These are phyloP conservation scores for Penicillium oxalicum DNA, from an alignment of 2,329 filamentous ascomycete species.

Conservation along the genomic window DNA sequence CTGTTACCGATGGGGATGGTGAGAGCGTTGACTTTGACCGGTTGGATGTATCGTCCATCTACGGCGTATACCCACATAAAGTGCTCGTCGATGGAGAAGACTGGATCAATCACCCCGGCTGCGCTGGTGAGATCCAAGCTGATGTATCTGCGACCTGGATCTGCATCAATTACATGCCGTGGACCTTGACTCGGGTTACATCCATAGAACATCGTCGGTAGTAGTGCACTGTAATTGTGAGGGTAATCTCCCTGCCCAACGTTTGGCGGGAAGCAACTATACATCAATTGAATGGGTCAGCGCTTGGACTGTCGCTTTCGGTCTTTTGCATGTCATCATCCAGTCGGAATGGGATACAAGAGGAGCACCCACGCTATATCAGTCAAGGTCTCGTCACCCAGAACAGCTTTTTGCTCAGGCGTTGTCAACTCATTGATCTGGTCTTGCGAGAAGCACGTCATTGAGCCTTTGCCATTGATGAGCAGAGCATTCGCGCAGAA, in stretches of 20 bases:
- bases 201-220: slow-evolving; percentile 19
- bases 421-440: slow-evolving; percentile 32
- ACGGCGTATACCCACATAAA: slow-evolving; percentile 42
- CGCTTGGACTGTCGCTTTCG: too few species aligned
- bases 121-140: slow-evolving; percentile 38
- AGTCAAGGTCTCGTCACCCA: slow-evolving; percentile 22
- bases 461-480: slow-evolving; percentile 52
- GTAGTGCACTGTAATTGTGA: slow-evolving; percentile 15
- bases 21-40: slow-evolving; percentile 34
- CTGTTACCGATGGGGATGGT: slow-evolving; percentile 34
- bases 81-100: slow-evolving; percentile 43
- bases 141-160: slow-evolving; percentile 28
- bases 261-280: slow-evolving; percentile 23
- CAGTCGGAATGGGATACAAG: not conserved
- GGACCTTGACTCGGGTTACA: slow-evolving; percentile 22
- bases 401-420: not conserved
- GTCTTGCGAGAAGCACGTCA: slow-evolving; percentile 19
- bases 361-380: slow-evolving; percentile 22
- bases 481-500: slow-evolving; percentile 57
- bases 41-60: slow-evolving; percentile 42
- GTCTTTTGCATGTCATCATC: not conserved
- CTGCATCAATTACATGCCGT: slow-evolving; percentile 28
- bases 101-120: slow-evolving; percentile 26
- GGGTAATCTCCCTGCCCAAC: slow-evolving; percentile 15
- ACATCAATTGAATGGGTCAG: too few species aligned